Percentiles rank a stretch among this genome's conserved stretches.
Conservation (phyloP, 495 filamentous ascomycete genomes). For the Lasiosphaeria hispida region DNA sequence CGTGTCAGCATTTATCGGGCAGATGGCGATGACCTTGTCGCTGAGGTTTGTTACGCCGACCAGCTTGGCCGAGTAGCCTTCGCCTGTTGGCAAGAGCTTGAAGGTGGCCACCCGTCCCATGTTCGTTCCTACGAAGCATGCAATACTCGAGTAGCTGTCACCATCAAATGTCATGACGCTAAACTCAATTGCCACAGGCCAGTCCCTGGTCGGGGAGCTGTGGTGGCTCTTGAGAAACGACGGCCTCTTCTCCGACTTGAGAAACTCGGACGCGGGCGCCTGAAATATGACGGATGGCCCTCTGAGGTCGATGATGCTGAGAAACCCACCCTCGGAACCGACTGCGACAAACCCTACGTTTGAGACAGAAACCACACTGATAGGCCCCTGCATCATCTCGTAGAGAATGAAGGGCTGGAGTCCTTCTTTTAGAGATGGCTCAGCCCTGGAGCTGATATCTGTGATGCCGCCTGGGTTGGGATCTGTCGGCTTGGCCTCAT, state of each 20-base stretch:
- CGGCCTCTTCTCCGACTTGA: constrained; percentile 65
- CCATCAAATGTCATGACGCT: constrained; percentile 90
- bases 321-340: constrained; percentile 74
- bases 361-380: constrained; percentile 76
- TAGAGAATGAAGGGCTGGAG: constrained; percentile 77
- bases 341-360: constrained; percentile 89
- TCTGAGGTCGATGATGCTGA: constrained; percentile 80
- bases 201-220: constrained; percentile 57
- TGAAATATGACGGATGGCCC: constrained; percentile 86
- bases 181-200: constrained; percentile 78
- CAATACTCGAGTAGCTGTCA: constrained; percentile 91
- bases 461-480: constrained; percentile 63
- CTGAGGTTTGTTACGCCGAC: constrained; percentile 65
- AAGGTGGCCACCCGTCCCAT: constrained; percentile 80
- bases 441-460: constrained; percentile 68
- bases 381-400: constrained; percentile 73
- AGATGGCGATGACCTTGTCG: constrained; percentile 70
- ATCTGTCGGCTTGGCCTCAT: constrained; percentile 51
- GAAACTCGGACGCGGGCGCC: constrained; percentile 62
- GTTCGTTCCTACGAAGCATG: constrained; percentile 87
- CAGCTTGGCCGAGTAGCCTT: constrained; percentile 71
- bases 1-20: constrained; percentile 72
- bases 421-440: constrained; percentile 78
- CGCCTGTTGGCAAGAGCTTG: constrained; percentile 73
- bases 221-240: constrained; percentile 55